Evolutionary conservation across 257 asterid species (phyloP), one percentile per base, ranked within the genome.

Genomic region (Solanum tarapatanum): DNA sequence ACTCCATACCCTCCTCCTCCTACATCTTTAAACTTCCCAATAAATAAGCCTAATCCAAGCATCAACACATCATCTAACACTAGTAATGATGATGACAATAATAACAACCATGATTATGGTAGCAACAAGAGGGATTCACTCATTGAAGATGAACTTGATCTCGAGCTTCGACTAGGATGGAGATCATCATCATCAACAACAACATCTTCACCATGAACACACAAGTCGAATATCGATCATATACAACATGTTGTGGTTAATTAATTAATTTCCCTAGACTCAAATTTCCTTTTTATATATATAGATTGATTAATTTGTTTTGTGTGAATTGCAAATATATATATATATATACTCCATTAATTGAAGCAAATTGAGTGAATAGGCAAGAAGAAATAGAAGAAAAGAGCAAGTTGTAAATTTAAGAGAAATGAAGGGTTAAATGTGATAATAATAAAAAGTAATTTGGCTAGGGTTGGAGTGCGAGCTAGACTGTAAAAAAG

Each of bases 151-250:
- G 92, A 90, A 84, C 39, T 93, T 30, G 94, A 93, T 82, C 84
- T 93, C n/a, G 95, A 91, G 86, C 92, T 93, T 68, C 94, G 94
- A 13, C 84, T 93, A 82, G 95, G 95, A 80, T 87, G 91, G 23
- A 85, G 88, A 51, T 85, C 88, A 35, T 45, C 88, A 28, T 60
- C 83, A 45, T 69, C 87, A 72, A 84, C 85, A 70, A 83, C 85
- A 77, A 83, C 39, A 16, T 28, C 43, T 8, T 77, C 62, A 69
- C 86, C 88, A 72, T 87, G 86, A 73, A 68, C 24, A 26, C 45
- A 19, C 13, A 2, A 82, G 33, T 19, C 48, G 24, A 14, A 48
- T 48, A 14, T 80, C 23, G 14, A 64, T 64, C 37, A 69, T 70
- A 70, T 23, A 19, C 41, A 48, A 75, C 73, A 86, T 72, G 79